phyloP scores from a whole-genome alignment of 2,329 filamentous ascomycete species.

The Hypoxylon sp. region DNA sequence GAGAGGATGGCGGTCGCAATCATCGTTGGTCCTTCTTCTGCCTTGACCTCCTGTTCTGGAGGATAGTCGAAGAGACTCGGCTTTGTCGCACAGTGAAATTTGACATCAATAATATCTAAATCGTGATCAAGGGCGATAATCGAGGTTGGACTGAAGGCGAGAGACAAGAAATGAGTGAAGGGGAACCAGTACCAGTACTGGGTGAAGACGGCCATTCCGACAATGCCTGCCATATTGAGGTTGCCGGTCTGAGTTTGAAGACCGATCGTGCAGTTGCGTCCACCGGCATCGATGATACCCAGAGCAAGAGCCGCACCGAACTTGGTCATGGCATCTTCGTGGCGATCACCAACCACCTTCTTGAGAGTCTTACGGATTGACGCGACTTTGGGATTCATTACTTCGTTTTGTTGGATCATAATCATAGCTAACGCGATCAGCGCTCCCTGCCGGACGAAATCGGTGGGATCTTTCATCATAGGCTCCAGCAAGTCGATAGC shows the following conservation, averaged over 20 bases:
- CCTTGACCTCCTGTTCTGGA: conserved; percentile 94
- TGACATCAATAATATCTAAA: conserved; percentile 92
- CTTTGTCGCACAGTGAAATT: conserved; percentile 94
- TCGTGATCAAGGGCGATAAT: conserved; percentile 96
- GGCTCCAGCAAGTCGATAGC: conserved; percentile 97
- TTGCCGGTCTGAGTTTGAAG: conserved; percentile 98
- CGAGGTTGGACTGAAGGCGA: conserved; percentile 96
- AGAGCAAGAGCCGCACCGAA: conserved; percentile 95
- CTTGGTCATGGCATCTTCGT: conserved; percentile 99
- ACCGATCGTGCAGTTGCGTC: conserved; percentile 97
- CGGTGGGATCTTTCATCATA: conserved; percentile 99
- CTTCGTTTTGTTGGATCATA: conserved; percentile 98
- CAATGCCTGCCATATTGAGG: conserved; percentile 97
- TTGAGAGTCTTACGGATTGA: conserved; percentile 92
- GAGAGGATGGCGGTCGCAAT: conserved; percentile 96
- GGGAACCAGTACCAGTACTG: conserved; percentile 99
- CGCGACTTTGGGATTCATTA: conserved; percentile 96
- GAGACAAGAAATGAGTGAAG: conserved; percentile 94
- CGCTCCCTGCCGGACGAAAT: conserved; percentile 97
- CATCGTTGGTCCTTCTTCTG: conserved; percentile 92
- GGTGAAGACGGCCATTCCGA: conserved; percentile 97
- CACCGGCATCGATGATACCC: conserved; percentile 97
- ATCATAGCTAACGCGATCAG: conserved; percentile 97
- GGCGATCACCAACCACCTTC: conserved; percentile 93
- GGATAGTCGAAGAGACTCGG: conserved; percentile 98